These are phyloP conservation scores for Calonectria multiphialidica DNA, from an alignment of 2,329 filamentous ascomycete genomes.

Conservation along the genomic window DNA sequence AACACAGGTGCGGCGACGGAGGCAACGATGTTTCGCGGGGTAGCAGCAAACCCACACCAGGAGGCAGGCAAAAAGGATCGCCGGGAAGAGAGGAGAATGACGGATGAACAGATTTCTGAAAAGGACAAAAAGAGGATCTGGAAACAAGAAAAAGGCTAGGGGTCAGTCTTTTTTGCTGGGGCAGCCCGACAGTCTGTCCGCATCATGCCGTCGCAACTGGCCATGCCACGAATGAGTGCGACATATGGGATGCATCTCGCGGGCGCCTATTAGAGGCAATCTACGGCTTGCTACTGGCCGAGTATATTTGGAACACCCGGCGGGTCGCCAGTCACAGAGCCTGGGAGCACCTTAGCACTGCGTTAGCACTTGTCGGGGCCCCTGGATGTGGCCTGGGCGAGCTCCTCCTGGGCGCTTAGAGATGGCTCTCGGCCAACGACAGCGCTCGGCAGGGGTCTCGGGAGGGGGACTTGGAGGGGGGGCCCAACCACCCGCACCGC, in stretches of 20 bases:
- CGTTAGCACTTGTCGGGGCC: slow-evolving; percentile 25
- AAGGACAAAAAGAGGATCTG: not conserved
- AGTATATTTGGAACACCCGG: slow-evolving; percentile 42
- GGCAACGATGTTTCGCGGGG: slow-evolving; percentile 40
- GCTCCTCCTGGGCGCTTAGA: slow-evolving; percentile 41
- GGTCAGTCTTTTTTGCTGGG: not conserved
- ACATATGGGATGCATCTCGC: slow-evolving; percentile 26
- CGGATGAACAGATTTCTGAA: slow-evolving; percentile 30
- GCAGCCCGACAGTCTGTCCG: not conserved
- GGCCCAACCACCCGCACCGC: slow-evolving; percentile 13
- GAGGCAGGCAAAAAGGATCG: not conserved
- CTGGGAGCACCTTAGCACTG: slow-evolving; percentile 20
- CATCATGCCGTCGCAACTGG: slow-evolving; percentile 14
- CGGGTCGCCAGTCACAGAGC: slow-evolving; percentile 32
- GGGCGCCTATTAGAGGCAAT: slow-evolving; percentile 42
- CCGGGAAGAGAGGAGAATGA: not conserved
- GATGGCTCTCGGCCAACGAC: slow-evolving; percentile 35
- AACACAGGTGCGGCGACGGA: not conserved
- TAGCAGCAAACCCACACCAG: slow-evolving; percentile 3
- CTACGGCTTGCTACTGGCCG: slow-evolving; percentile 39
- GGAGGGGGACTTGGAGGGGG: not conserved
- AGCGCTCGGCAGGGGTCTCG: slow-evolving; percentile 12
- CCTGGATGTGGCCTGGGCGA: slow-evolving; percentile 18
- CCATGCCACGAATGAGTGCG: not conserved
- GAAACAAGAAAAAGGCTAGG: not conserved